Conservation (phyloP, 73 alveolate species). For the Tetrahymena elliotti region DNA sequence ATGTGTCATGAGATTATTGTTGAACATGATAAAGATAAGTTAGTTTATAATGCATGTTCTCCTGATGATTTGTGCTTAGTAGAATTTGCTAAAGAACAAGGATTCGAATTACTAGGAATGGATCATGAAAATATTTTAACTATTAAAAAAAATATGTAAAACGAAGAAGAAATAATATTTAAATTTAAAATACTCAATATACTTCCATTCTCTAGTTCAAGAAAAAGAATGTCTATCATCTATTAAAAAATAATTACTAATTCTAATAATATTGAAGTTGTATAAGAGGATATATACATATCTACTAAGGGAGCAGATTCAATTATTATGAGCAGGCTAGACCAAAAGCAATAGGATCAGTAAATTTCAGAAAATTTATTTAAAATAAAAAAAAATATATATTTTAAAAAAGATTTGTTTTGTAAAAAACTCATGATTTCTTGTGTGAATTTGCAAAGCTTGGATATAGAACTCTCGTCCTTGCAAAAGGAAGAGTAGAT, state of each 20-base stretch:
- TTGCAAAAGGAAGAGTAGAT: constrained; percentile 61
- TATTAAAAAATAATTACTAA: constrained; percentile 51
- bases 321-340: constrained; percentile 57
- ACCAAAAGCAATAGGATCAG: background rate
- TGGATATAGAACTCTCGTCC: constrained; percentile 88
- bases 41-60: constrained; percentile 77
- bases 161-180: constrained; percentile 23
- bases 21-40: constrained; percentile 46
- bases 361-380: background rate
- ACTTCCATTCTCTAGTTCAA: constrained; percentile 30
- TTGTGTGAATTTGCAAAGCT: constrained; percentile 67
- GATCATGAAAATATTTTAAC: constrained; percentile 34
- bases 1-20: constrained; percentile 70
- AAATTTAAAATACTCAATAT: constrained; percentile 35
- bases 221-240: constrained; percentile 67
- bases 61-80: constrained; percentile 95
- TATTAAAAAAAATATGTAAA: constrained; percentile 35
- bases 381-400: constrained; percentile 20
- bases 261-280: constrained; percentile 45
- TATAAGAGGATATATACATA: constrained; percentile 33
- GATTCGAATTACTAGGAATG: constrained; percentile 37
- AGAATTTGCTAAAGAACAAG: constrained; percentile 69
- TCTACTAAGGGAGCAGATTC: constrained; percentile 95
- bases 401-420: background rate
- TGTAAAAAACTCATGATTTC: constrained; percentile 19